Conservation (phyloP, 192 early-diverging fungal genomes). For the Haplosporangium gracile region DNA sequence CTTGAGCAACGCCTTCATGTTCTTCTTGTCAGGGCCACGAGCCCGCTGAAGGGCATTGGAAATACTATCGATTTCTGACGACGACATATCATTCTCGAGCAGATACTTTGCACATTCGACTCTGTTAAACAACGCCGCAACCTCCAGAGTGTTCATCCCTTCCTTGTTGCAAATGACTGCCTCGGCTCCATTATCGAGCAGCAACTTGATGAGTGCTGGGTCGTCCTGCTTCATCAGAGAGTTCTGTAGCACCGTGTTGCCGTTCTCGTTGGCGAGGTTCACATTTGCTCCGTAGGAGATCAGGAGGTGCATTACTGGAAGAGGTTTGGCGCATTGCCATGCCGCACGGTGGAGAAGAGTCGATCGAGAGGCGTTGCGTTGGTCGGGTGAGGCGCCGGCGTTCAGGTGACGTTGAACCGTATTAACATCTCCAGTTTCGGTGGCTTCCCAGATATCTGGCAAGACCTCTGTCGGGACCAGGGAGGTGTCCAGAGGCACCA, state of each 20-base stretch:
- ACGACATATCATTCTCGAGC: constrained; percentile 41
- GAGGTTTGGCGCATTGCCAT: constrained; percentile 36
- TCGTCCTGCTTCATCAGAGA: constrained; percentile 56
- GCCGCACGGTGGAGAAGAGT: constrained; percentile 42
- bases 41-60: constrained; percentile 26
- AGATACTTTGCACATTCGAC: constrained; percentile 36
- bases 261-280: constrained; percentile 44
- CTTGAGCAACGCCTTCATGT: constrained; percentile 33
- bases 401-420: constrained; percentile 37
- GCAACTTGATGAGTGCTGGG: constrained; percentile 34
- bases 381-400: constrained; percentile 44
- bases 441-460: constrained; percentile 44
- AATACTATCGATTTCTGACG: constrained; percentile 29
- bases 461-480: background rate
- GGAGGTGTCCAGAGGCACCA: background rate
- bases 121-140: constrained; percentile 40
- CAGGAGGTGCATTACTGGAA: constrained; percentile 39
- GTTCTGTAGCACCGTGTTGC: constrained; percentile 52
- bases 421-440: constrained; percentile 29
- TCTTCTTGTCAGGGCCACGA: constrained; percentile 37
- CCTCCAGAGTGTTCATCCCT: constrained; percentile 45
- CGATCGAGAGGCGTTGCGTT: constrained; percentile 37
- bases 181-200: constrained; percentile 47
- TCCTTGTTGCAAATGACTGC: constrained; percentile 40
- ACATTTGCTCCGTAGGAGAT: constrained; percentile 50